A percentile compares a stretch with the other conserved stretches of the same genome.
Conservation (phyloP, 2,329 filamentous ascomycete genomes). For the Scleromitrula shiraiana region DNA sequence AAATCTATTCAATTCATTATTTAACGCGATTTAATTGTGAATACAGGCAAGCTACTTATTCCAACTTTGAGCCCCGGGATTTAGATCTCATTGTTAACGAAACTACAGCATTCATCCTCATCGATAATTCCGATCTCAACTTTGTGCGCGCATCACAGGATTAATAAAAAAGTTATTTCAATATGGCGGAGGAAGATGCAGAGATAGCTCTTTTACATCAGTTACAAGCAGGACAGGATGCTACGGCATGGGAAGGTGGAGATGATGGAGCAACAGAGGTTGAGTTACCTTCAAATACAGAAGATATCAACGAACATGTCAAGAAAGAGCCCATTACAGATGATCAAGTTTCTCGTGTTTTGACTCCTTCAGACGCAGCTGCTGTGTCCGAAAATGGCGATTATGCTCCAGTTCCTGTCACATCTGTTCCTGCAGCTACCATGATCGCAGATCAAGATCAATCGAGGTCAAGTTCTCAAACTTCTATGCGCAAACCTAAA, state of each 20-base stretch:
- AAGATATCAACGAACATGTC: slow-evolving; percentile 30
- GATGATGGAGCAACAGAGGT: slow-evolving; percentile 23
- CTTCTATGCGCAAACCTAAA: slow-evolving; percentile 28
- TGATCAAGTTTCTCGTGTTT: slow-evolving; percentile 32
- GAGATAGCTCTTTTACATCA: slow-evolving; percentile 32
- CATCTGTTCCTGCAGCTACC: slow-evolving; percentile 24
- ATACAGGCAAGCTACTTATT: neutral
- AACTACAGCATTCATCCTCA: neutral
- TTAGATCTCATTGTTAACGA: neutral
- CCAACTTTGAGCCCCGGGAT: neutral
- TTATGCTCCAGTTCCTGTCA: slow-evolving; percentile 29
- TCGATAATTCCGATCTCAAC: neutral
- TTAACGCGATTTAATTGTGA: neutral
- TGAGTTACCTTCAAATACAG: slow-evolving; percentile 30
- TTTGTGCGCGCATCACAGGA: neutral
- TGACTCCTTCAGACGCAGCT: slow-evolving; percentile 28
- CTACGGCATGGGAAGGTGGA: slow-evolving; percentile 25
- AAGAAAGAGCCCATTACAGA: slow-evolving; percentile 32
- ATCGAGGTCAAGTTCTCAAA: slow-evolving; percentile 28
- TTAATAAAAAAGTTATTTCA: slow-evolving; percentile 9
- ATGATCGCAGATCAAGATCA: slow-evolving; percentile 23
- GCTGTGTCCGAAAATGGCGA: slow-evolving; percentile 27
- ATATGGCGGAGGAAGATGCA: slow-evolving; percentile 31
- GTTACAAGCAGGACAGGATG: slow-evolving; percentile 30
- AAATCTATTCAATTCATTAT: too few relatives aligned